phyloP scores from a whole-genome alignment of 1,284 basidiomycete genomes.

The Cryptococcus deneoformans region DNA sequence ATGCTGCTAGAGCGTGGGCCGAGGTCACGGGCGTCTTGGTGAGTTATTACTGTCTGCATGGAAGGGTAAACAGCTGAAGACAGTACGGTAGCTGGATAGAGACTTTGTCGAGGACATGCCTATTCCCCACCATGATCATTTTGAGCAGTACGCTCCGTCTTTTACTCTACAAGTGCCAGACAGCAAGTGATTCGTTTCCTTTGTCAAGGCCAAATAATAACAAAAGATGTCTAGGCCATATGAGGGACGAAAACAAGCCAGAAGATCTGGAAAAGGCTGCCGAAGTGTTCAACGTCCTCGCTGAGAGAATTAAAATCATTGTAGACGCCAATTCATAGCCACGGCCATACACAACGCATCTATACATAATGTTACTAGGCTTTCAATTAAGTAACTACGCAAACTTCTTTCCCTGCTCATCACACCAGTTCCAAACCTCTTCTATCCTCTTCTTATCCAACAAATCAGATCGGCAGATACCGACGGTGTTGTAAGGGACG shows the following conservation, averaged over 20 bases:
- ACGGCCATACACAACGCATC: not conserved
- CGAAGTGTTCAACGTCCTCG: conserved; percentile 7
- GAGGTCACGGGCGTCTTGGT: conserved; percentile 72
- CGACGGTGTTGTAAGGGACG: conserved; percentile 36
- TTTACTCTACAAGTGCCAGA: conserved; percentile 71
- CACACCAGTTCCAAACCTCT: conserved; percentile 46
- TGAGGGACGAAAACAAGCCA: conserved; percentile 66
- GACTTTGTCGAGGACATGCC: conserved; percentile 59
- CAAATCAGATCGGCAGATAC: conserved; percentile 29
- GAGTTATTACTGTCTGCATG: conserved; percentile 32
- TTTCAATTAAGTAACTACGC: not conserved
- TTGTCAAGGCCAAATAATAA: not conserved
- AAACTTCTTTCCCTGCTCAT: conserved; percentile 28
- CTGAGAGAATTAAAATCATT: conserved; percentile 12
- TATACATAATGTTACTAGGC: not conserved
- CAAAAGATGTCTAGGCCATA: conserved; percentile 54
- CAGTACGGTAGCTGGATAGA: conserved; percentile 53
- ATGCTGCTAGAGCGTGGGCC: conserved; percentile 80
- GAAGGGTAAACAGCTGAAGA: not conserved
- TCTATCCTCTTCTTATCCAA: conserved; percentile 21
- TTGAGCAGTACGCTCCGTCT: conserved; percentile 68
- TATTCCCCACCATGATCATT: conserved; percentile 69
- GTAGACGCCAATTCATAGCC: conserved; percentile 7
- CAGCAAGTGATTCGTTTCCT: conserved; percentile 25
- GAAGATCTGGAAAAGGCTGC: conserved; percentile 49